A percentile compares a stretch with the other conserved stretches of the same genome.
Evolutionary conservation across 495 filamentous ascomycete genomes (phyloP).

Genomic region (Lophiostoma macrostomum): DNA sequence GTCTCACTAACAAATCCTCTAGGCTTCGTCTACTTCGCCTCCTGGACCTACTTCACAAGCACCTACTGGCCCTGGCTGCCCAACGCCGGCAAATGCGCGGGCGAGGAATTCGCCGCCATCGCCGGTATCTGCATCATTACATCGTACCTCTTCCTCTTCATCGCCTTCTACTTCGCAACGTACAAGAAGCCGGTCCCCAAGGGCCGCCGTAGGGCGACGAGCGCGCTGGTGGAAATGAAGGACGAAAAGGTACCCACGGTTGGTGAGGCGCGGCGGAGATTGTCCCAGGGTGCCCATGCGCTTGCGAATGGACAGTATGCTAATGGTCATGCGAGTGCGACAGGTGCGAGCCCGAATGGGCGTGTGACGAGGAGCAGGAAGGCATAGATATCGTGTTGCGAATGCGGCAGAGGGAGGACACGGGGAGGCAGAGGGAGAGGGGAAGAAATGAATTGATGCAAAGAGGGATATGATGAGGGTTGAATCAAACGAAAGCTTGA

Average conservation of each 20-base stretch:
- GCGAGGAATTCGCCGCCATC: slow-evolving; percentile 96
- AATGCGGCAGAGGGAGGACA: too few relatives aligned
- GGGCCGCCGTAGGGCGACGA: slow-evolving; percentile 39
- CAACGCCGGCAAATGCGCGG: slow-evolving; percentile 79
- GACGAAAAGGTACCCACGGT: slow-evolving; percentile 47
- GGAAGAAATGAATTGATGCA: too few relatives aligned
- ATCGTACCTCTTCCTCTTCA: slow-evolving; percentile 96
- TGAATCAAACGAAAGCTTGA: too few relatives aligned
- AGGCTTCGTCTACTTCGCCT: slow-evolving; percentile 54
- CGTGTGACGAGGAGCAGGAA: slow-evolving; percentile 29
- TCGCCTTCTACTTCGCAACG: slow-evolving; percentile 96
- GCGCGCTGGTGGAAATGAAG: slow-evolving; percentile 46
- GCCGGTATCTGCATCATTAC: slow-evolving; percentile 86
- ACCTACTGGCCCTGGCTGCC: slow-evolving; percentile 87
- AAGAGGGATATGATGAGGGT: too few relatives aligned
- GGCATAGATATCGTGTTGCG: too few relatives aligned
- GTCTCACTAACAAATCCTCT: slow-evolving; percentile 1
- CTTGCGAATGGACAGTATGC: too few relatives aligned
- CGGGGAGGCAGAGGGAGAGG: background rate
- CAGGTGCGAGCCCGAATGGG: slow-evolving; percentile 22
- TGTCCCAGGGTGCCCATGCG: slow-evolving; percentile 29
- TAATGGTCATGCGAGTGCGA: slow-evolving; percentile 12
- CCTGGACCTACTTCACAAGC: slow-evolving; percentile 58
- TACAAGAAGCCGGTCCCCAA: slow-evolving; percentile 70
- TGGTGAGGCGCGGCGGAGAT: slow-evolving; percentile 37